phyloP scores from a whole-genome alignment of 805 yeast species.

The Naumovozyma dairenensis region DNA sequence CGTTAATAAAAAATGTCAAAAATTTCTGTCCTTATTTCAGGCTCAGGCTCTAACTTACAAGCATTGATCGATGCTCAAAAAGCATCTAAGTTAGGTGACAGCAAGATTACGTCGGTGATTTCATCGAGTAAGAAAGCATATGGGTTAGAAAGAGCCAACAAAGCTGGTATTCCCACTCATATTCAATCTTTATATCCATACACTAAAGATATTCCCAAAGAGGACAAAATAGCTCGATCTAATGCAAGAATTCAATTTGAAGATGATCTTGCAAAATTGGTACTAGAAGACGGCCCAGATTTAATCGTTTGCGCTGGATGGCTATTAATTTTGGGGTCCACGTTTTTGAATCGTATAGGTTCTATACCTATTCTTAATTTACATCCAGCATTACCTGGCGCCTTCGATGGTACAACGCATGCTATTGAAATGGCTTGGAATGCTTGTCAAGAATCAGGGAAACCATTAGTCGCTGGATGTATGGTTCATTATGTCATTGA shows the following conservation, averaged over 20 bases:
- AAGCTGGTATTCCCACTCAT: conserved; percentile 58
- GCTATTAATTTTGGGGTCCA: conserved; percentile 84
- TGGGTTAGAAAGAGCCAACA: conserved; percentile 72
- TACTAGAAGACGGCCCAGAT: conserved; percentile 60
- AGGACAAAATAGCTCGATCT: conserved; percentile 46
- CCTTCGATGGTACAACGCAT: conserved; percentile 85
- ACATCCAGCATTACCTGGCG: conserved; percentile 96
- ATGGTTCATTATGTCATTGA: conserved; percentile 97
- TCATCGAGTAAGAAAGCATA: conserved; percentile 82
- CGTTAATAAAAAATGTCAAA: too few species aligned
- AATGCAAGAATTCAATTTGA: conserved; percentile 65
- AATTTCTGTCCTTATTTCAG: conserved; percentile 72
- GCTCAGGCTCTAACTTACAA: conserved; percentile 91
- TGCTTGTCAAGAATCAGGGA: conserved; percentile 60
- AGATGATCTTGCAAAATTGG: conserved; percentile 60
- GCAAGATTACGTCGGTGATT: conserved; percentile 62
- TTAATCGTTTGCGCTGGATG: conserved; percentile 97
- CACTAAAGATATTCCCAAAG: conserved; percentile 67
- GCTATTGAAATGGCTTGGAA: conserved; percentile 96
- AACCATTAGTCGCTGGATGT: conserved; percentile 78
- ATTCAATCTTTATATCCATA: conserved; percentile 65
- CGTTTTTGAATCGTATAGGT: conserved; percentile 58
- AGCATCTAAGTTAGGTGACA: conserved; percentile 32
- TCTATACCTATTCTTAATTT: conserved; percentile 76
- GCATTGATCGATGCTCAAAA: conserved; percentile 74